Percentiles rank a stretch among this genome's conserved stretches.
phyloP scores from a whole-genome alignment of 2,329 filamentous ascomycete species.

The Cladosporium halotolerans region DNA sequence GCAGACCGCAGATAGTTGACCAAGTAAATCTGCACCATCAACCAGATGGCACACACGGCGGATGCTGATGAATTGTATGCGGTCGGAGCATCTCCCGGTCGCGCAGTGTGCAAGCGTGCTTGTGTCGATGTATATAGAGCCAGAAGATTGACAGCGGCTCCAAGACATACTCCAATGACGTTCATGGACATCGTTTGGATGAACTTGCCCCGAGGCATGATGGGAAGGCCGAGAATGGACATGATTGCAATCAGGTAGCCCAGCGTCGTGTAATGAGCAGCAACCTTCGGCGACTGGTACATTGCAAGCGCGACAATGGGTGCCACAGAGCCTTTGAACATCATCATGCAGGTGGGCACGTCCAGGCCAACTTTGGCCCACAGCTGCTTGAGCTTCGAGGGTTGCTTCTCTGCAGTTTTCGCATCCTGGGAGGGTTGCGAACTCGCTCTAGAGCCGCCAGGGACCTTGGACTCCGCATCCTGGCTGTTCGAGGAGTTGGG shows the following conservation, averaged over 20 bases:
- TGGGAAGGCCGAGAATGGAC: slow-evolving; percentile 56
- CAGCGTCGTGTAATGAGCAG: slow-evolving; percentile 47
- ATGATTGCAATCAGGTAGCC: slow-evolving; percentile 62
- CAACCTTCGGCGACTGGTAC: slow-evolving; percentile 43
- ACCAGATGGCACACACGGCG: slow-evolving; percentile 63
- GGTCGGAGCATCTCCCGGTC: slow-evolving; percentile 23
- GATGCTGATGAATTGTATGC: slow-evolving; percentile 67
- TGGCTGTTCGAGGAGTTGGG: slow-evolving; percentile 1
- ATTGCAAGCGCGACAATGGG: slow-evolving; percentile 30
- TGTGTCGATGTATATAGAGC: slow-evolving; percentile 59
- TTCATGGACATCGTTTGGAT: slow-evolving; percentile 61
- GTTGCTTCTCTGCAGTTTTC: slow-evolving; percentile 14
- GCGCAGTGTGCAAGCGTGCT: slow-evolving; percentile 54
- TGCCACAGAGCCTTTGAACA: slow-evolving; percentile 31
- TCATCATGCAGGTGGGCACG: slow-evolving; percentile 23
- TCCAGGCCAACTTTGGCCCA: slow-evolving; percentile 29
- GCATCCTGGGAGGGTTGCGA: background rate
- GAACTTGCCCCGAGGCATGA: slow-evolving; percentile 66
- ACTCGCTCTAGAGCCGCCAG: background rate
- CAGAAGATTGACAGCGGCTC: slow-evolving; percentile 52
- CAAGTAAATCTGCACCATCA: slow-evolving; percentile 64
- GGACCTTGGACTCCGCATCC: background rate
- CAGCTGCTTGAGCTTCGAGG: slow-evolving; percentile 22
- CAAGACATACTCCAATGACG: slow-evolving; percentile 49
- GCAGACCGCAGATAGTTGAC: slow-evolving; percentile 61